Evolutionary conservation across 2,329 filamentous ascomycete species (phyloP).

Genomic region (Dendrostoma leiphaemia): DNA sequence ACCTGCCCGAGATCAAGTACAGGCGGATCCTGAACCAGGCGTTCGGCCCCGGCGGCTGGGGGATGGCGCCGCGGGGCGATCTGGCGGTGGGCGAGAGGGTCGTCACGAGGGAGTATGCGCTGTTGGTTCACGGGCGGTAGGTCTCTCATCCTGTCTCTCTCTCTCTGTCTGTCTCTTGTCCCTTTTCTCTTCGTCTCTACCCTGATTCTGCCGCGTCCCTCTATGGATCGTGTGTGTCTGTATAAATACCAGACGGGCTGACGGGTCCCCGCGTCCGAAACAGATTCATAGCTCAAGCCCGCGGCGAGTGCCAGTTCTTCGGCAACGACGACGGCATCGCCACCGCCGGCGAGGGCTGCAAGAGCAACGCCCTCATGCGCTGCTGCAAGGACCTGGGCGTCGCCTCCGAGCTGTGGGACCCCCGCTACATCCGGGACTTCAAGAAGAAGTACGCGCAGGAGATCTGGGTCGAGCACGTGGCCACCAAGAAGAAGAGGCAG

Average conservation of each 20-base stretch:
- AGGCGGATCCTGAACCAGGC: constrained; percentile 82
- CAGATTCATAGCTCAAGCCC: constrained; percentile 87
- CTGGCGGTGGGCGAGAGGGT: constrained; percentile 79
- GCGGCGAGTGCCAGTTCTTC: constrained; percentile 95
- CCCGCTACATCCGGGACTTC: constrained; percentile 81
- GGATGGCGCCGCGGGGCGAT: constrained; percentile 82
- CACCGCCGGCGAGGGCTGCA: constrained; percentile 93
- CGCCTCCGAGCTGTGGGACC: constrained; percentile 95
- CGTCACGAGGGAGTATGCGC: constrained; percentile 87
- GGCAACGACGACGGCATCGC: constrained; percentile 77
- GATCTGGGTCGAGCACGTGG: constrained; percentile 83
- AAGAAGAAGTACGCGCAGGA: constrained; percentile 73
- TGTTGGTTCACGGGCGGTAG: constrained; percentile 84
- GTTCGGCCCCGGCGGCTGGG: constrained; percentile 96
- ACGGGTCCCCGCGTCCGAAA: no score
- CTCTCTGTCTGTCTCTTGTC: neutral
- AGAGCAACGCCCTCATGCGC: constrained; percentile 95
- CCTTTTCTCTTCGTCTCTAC: no score
- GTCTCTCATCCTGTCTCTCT: constrained; percentile 29
- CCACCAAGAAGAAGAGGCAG: constrained; percentile 85
- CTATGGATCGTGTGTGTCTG: no score
- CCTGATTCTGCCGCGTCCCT: no score
- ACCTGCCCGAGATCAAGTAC: constrained; percentile 98
- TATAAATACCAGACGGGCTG: no score
- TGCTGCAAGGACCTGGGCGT: constrained; percentile 98